Base-by-base conservation (phyloP, 2,329 filamentous ascomycete genomes). In the Ophiostoma sp. region DNA sequence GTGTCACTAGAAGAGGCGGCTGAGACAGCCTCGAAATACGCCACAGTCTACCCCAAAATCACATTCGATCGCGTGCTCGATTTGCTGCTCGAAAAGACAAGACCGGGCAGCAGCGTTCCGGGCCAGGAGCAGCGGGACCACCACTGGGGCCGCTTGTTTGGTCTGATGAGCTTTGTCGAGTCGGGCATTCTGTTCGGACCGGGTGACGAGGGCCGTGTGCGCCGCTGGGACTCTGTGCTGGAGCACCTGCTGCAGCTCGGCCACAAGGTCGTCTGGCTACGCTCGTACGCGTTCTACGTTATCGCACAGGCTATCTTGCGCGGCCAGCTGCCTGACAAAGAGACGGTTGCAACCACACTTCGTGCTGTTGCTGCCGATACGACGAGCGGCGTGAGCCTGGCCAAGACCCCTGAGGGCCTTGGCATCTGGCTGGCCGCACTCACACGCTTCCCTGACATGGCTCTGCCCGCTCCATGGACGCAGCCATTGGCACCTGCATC, bases 101-200 rank as follows among this genome's bases (percentile, higher is more conserved):
- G 83, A 66, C 76, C 83, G 0, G 80, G 81, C 8, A 84, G 84
- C 44, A 86, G 83, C 72, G 76, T 84, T 36, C 81, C 82, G 0
- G 82, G 83, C 47, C 84, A 97, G 81, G 93, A 98, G 79, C 89
- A 93, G 78, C 85, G 92, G 73, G 93, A 98, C 75, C 88, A 93
- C 76, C 85, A 88, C 72, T 90, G 97, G 72, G 95, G 95, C 6
- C 87, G 91, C 73, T 80, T 97, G 0, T 97, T 97, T 75, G 94
- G 93, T 2, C 84, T 93, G 60, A 90, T 96, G 76, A 91, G 91
- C 69, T 88, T 98, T 70, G 87, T 97, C 62, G 88, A 92, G 76
- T 92, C 93, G 12, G 85, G 85, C 4, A 84, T 93, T 55, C 80
- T 96, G 12, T 89, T 93, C 73, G 77, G 81, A 4, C 55, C 44